Evolutionary conservation across 1,284 basidiomycete genomes (phyloP).

Genomic region (Fistulina hepatica): DNA sequence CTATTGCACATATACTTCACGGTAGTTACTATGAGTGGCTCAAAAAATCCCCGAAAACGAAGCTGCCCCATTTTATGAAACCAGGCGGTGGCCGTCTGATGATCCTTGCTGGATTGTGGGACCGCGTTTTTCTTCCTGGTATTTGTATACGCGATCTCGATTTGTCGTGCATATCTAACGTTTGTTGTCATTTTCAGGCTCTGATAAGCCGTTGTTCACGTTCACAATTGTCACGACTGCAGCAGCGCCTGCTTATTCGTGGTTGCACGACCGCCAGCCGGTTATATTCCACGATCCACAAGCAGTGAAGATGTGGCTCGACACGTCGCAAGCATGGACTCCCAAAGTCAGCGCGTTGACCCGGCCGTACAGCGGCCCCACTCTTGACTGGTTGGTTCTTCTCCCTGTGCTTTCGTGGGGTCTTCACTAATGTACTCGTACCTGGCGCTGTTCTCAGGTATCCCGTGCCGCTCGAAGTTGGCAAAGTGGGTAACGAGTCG

Average conservation of each 20-base stretch:
- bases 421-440: not conserved
- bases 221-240: conserved; percentile 87
- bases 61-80: conserved; percentile 74
- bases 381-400: conserved; percentile 54
- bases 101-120: conserved; percentile 85
- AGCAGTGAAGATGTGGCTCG: conserved; percentile 69
- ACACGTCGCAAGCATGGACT: conserved; percentile 59
- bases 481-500: conserved; percentile 81
- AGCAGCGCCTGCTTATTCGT: conserved; percentile 55
- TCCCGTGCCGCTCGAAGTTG: conserved; percentile 82
- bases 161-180: conserved; percentile 4
- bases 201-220: conserved; percentile 57
- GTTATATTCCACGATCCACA: conserved; percentile 63
- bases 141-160: conserved; percentile 11
- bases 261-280: conserved; percentile 90
- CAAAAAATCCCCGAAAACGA: conserved; percentile 59
- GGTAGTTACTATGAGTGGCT: conserved; percentile 87
- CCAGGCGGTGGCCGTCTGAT: conserved; percentile 56
- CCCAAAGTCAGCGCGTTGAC: conserved; percentile 52
- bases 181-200: conserved; percentile 28
- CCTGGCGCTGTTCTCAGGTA: conserved; percentile 41
- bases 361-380: conserved; percentile 44
- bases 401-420: not conserved
- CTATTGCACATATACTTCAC: conserved; percentile 1
- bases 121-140: conserved; percentile 60